Evolutionary conservation across 495 filamentous ascomycete genomes (phyloP), one percentile per base, ranked within the genome.

Genomic region (Melanomma pulvis-pyrius): DNA sequence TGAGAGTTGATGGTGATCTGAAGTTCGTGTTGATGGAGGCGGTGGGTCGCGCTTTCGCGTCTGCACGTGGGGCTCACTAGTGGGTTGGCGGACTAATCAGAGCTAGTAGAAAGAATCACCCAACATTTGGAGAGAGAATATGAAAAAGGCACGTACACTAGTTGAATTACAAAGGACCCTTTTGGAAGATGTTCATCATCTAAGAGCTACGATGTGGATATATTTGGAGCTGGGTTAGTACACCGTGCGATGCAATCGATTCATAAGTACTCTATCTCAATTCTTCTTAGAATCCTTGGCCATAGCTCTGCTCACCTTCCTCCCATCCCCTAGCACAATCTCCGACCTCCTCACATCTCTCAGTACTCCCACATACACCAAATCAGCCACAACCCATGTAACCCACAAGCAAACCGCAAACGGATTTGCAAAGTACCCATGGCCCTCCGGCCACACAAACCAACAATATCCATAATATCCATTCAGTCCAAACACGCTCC

Each of bases 401-500:
- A 68, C 73, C 68, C 69, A 74, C 2, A 81, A 22, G 56, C 79
- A 75, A 21, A 79, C 21, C n/a, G 74, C 66, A 56, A 77, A 71
- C 0, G 73, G 76, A 25, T 50, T 68, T 60, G 75, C 68, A 36
- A 78, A 73, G 44, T 76, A 82, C 1, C 60, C 71, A 66, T 81
- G 74, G 0, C 75, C 77, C 26, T 80, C 76, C 19, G 74, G 74
- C 79, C 79, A 82, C 58, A 74, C 73, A 61, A 70, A 79, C 74
- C 74, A 81, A 51, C 74, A 65, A 49, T 76, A 74, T 1, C 60
- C 59, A 64, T 75, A 75, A 26, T 61, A 59, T 1, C 75, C 17
- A 17, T 73, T 57, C 26, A 79, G 52, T 25, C 78, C 79, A 48
- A 75, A 46, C 24, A 80, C 1, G 2, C 77, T 76, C 8, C 79